phyloP scores from a whole-genome alignment of 805 yeast species.

The Metschnikowia koreensis region DNA sequence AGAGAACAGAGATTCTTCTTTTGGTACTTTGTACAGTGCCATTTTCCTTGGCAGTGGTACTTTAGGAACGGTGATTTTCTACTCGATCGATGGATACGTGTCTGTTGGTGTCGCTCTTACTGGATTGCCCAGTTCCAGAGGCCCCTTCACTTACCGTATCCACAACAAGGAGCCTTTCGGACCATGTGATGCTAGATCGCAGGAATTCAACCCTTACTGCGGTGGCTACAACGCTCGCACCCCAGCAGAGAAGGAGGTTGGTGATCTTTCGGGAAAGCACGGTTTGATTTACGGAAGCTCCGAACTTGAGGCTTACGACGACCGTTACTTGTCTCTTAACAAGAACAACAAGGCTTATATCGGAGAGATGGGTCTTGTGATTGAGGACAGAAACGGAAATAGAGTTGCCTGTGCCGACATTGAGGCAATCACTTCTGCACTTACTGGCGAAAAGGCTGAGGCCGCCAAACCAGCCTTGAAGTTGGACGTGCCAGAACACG shows the following conservation, averaged over 20 bases:
- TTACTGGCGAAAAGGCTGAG: slow-evolving; percentile 2
- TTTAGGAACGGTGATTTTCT: slow-evolving; percentile 2
- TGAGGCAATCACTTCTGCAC: not conserved
- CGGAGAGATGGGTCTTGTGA: slow-evolving; percentile 3
- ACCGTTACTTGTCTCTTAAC: slow-evolving; percentile 7
- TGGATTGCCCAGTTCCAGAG: not conserved
- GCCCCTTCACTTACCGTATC: not conserved
- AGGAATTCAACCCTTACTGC: slow-evolving; percentile 2
- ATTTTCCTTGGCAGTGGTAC: not conserved
- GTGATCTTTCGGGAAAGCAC: slow-evolving; percentile 8
- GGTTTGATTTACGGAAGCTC: not conserved
- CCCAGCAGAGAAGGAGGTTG: slow-evolving; percentile 3
- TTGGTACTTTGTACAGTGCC: not conserved
- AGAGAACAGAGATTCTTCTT: not conserved
- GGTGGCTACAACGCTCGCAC: not conserved
- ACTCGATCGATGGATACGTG: slow-evolving; percentile 1
- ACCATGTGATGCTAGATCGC: not conserved
- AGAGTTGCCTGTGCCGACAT: slow-evolving; percentile 4
- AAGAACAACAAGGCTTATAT: slow-evolving; percentile 2
- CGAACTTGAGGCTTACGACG: not conserved
- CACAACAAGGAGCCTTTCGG: not conserved
- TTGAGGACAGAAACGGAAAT: not conserved
- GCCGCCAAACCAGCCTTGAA: not conserved
- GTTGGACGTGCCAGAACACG: not conserved
- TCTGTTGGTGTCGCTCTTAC: not conserved